Base-by-base conservation (phyloP, 306 rosid genomes). In the Clitoria ternatea region DNA sequence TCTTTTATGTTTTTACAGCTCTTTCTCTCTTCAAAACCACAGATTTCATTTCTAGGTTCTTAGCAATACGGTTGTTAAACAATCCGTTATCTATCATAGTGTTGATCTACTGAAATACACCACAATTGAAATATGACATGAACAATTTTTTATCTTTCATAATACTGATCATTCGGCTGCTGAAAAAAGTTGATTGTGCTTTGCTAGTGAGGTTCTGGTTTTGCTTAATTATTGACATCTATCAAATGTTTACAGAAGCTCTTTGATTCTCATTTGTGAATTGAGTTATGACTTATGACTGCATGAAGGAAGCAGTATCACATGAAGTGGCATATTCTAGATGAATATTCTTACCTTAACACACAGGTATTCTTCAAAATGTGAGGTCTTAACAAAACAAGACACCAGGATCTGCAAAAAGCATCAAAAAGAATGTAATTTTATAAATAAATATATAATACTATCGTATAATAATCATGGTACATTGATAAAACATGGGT, bases 331-430 rank as follows among this genome's bases (percentile, higher is more conserved):
- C 55, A 66, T 59, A 63, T 65, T 70, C 40, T 35, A 24, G 36
- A 36, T 27, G 4, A 23, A 48, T 53, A 63, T 19, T 48, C 85
- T 82, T 86, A 90, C 98, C 97, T 88, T 93, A 27, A 93, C 97
- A 59, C 97, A 80, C 15, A 90, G 85, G 81, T 93, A 93, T 80
- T 90, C 98, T 84, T 90, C 97, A 62, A 67, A 72, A 84, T 87
- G 98, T 9, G 98, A 90, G 65, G 98, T 90, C 89, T 90, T 90
- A 74, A 94, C 97, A 49, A 94, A 93, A 79, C 98, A 93, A 32
- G 98, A 90, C 75, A 93, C 69, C 81, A 93, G 79, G 61, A 93
- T 87, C 98, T 94, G 89, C 40, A 72, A 73, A 37, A 73, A 48
- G 47, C 42, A 77, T 17, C 55, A 61, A 18, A 74, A 73, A 57